Base-by-base conservation (phyloP, 2,329 filamentous ascomycete species). In the Colletotrichum lentis region DNA sequence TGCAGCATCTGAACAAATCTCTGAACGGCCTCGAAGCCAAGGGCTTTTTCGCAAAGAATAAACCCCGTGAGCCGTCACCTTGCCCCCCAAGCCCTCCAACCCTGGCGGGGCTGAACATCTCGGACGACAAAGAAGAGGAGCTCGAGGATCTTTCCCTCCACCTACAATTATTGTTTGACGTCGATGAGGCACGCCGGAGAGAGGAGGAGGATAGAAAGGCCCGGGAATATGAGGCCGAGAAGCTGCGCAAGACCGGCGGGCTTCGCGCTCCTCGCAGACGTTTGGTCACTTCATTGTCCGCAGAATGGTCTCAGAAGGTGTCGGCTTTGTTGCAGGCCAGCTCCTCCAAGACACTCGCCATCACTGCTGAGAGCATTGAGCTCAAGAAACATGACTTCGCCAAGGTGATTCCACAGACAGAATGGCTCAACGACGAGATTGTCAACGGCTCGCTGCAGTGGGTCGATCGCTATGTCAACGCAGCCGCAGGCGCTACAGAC, bases 361-460 rank as follows among this genome's bases (percentile, higher is more conserved):
- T 31, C 20, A 71, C 70, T 5, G 64, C 61, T 20, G 64, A 70
- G 7, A 65, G 67, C 12, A 66, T 68, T 2, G 55, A 68, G 3
- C 65, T 74, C 24, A 80, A 74, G 1, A 75, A 80, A 2, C 85
- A 87, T 60, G 90, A 92, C 74, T 90, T 93, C 72, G 80, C 79
- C n/a, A 90, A 84, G 54, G 78, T 94, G 8, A 81, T 90, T 18
- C 80, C 81, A 20, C 76, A 80, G 10, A 82, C 78, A 0, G 82
- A 82, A 35, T 95, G 91, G 91, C 83, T 95, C 7, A 94, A 94
- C 71, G 92, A 94, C 75, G 89, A 92, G 72, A 86, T 91, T 58
- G 86, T 95, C 72, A 92, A 93, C 72, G 86, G 86, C 16, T 86
- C 87, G 55, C 82, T 93, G 31, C 78, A 84, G 35, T 85, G 87